A percentile compares a stretch with the other conserved stretches of the same genome.
Conservation (phyloP, 2,329 filamentous ascomycete genomes). For the Penicillium hordei region DNA sequence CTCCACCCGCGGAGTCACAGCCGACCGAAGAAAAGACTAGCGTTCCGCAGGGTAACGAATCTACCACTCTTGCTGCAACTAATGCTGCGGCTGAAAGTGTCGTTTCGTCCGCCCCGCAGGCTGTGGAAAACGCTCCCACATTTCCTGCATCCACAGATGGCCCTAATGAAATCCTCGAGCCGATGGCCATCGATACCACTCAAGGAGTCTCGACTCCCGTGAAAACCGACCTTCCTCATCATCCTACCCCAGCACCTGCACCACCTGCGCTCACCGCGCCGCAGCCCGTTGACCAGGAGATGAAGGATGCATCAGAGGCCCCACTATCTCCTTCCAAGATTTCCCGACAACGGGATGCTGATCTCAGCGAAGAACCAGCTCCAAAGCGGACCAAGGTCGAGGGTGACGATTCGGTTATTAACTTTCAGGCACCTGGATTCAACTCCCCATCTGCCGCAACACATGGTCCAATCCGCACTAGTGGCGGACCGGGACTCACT, state of each 20-base stretch:
- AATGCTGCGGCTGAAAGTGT: neutral
- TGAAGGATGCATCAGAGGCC: conserved; percentile 57
- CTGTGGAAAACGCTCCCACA: neutral
- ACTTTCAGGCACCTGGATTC: conserved; percentile 48
- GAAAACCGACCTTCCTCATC: conserved; percentile 39
- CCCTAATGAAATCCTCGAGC: conserved; percentile 9
- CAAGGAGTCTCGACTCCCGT: conserved; percentile 17
- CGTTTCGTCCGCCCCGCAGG: neutral
- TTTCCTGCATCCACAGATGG: conserved; percentile 9
- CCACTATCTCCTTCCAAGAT: conserved; percentile 58
- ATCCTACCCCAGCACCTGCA: conserved; percentile 27
- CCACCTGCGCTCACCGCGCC: conserved; percentile 19
- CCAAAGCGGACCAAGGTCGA: conserved; percentile 81
- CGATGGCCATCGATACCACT: conserved; percentile 25
- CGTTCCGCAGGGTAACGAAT: neutral
- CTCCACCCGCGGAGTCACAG: conserved; percentile 11
- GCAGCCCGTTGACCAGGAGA: conserved; percentile 47
- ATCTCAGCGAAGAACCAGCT: conserved; percentile 61
- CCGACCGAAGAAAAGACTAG: neutral
- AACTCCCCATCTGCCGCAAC: conserved; percentile 39
- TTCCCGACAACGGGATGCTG: conserved; percentile 75
- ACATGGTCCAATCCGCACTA: conserved; percentile 13
- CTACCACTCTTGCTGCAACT: conserved; percentile 1
- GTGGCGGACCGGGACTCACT: conserved; percentile 34
- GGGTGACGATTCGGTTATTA: conserved; percentile 47